Evolutionary conservation across 192 early-diverging fungal species (phyloP), one percentile per base, ranked within the genome.

Genomic region (Backusella tuberculispora): DNA sequence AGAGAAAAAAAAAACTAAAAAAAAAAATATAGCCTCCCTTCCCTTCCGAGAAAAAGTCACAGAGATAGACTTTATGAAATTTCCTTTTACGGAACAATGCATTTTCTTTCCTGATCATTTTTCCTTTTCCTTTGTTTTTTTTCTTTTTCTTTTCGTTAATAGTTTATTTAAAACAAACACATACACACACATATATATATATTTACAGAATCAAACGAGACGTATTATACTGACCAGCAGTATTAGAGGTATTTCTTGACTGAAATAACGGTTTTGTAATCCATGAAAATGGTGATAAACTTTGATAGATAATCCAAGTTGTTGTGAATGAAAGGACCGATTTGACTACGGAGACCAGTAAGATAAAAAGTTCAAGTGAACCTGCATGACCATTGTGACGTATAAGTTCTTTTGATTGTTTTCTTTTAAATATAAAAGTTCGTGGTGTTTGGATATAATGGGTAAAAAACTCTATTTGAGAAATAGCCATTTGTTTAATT

Each of bases 291-390:
- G 70, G 70, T 19, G 70, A 8, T 41, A 73, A 19, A 34, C 72
- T 73, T 21, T 64, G 56, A 29, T 73, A 73, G 10, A 73, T 40
- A 29, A 63, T 24, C 72, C 72, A 73, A 3, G 63, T 63, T 14
- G 72, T 73, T 13, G 63, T 73, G 15, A 73, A 42, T 7, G 72
- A 73, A 63, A 45, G 29, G 4, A 72, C 40, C 0, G 71, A 72
- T 10, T 72, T 48, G 13, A 65, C 19, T 13, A 73, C 21, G 6
- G 72, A 65, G 6, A 65, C 24, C 12, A 73, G 12, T 19, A 63
- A 15, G 21, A 40, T 26, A 14, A 72, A 60, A 19, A 72, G 15
- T 41, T 63, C 50, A 21, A 72, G 19, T 26, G 71, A 67, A 17
- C 9, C 19, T 13, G n/a, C 53, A 50, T 50, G n/a, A 19, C 19